Evolutionary conservation across 352 stramenopile species (phyloP), one percentile per base, ranked within the genome.

Genomic region (Globisporangium paddicum): DNA sequence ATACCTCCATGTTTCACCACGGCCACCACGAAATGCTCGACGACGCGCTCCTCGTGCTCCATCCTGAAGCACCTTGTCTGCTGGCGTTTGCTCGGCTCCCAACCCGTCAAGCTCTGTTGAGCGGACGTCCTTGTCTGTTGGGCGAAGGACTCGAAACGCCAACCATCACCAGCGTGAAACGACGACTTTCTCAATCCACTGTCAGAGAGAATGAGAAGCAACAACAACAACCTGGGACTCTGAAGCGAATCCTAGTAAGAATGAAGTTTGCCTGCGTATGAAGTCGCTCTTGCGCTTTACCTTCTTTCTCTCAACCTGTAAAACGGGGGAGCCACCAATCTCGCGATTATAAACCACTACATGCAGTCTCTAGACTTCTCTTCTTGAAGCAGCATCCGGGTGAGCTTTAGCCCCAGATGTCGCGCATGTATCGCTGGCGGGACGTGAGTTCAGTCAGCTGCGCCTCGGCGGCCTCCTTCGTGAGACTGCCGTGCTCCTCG

Each of bases 361-460:
- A 25, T 3, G 14, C 18, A 25, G 40, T n/a, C 23, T 18, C 3
- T 5, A 19, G 37, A 10, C 37, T 44, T 41, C 16, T 19, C 7
- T 44, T 38, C 46, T 13, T 23, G 37, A 25, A 38, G 8, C 11
- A 26, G 3, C 32, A 3, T n/a, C 41, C 23, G n/a, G n/a, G n/a
- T 13, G 34, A 38, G 34, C 34, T 50, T 10, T 60, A 70, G 63
- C 62, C 90, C 89, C 89, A 97, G 47, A 97, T 95, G 67, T 97
- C 89, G 38, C 88, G 75, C 46, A 96, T 75, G 64, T 97, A 97
- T 41, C 89, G 86, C 49, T 90, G 75, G 35, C 78, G 69, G n/a
- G 72, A 60, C 5, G 83, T 72, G 11, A 97, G 67, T 1, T 73
- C 68, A 14, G 69, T 71, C 19, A 96, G 67, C 25, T 75, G 70